Evolutionary conservation across 257 asterid genomes (phyloP).

Genomic region (Solanum boliviense): DNA sequence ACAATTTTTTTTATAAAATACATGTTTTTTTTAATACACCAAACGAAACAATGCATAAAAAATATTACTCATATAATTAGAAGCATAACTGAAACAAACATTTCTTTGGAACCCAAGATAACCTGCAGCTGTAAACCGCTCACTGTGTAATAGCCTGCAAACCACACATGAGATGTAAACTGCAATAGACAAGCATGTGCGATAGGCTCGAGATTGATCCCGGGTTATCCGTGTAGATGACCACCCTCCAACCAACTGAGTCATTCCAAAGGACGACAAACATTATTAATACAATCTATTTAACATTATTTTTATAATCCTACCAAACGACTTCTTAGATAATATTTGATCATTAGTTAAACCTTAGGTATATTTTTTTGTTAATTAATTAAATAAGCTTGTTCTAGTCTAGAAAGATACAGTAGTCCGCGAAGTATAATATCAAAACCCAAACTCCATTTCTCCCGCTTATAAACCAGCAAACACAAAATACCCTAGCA

Average conservation of each 20-base stretch:
- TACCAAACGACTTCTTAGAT: background rate
- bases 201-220: no score
- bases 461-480: background rate
- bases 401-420: background rate
- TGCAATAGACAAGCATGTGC: rapidly evolving
- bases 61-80: rapidly evolving
- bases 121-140: rapidly evolving
- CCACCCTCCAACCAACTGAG: background rate
- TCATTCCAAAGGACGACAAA: rapidly evolving
- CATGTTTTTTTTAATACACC: no score
- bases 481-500: background rate
- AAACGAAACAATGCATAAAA: no score
- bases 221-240: no score
- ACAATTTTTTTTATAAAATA: no score
- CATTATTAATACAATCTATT: no score
- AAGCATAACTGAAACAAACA: no score
- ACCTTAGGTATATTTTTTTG: no score
- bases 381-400: background rate
- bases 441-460: background rate
- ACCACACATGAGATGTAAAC: no score
- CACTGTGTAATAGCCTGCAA: no score
- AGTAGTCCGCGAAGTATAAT: background rate
- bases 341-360: background rate
- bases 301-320: background rate
- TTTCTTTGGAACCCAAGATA: no score